Conservation (phyloP, 257 asterid genomes). For the Solanum ossicruentum region DNA sequence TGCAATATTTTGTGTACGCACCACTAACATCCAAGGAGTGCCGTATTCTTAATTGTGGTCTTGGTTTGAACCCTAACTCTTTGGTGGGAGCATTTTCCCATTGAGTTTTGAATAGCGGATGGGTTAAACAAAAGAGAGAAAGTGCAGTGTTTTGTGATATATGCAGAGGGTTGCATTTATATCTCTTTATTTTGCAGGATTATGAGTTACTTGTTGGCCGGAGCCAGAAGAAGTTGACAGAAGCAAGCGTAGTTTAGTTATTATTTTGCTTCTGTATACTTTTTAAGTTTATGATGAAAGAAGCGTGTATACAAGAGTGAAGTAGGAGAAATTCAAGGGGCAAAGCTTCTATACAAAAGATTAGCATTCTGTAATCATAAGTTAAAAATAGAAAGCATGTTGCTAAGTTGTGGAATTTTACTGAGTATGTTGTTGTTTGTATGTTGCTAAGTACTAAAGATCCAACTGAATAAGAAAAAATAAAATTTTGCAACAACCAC, state of each 20-base stretch:
- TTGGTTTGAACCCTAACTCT: background rate
- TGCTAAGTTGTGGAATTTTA: too few relatives aligned
- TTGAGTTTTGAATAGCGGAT: too few relatives aligned
- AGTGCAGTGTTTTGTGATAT: background rate
- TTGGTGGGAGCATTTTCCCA: background rate
- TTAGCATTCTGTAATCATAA: background rate
- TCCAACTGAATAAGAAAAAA: background rate
- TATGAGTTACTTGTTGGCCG: slow-evolving; percentile 40
- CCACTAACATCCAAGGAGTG: background rate
- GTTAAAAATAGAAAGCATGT: background rate
- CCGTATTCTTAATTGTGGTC: background rate
- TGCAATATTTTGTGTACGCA: background rate
- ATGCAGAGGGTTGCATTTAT: background rate
- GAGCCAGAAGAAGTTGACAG: slow-evolving; percentile 27
- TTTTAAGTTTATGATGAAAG: background rate
- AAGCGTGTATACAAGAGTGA: background rate
- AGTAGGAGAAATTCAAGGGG: background rate
- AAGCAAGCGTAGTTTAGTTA: slow-evolving; percentile 24
- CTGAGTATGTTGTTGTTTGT: too few relatives aligned
- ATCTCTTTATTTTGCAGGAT: slow-evolving; percentile 29
- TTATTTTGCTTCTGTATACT: background rate
- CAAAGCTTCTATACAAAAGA: background rate
- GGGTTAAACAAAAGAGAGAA: background rate
- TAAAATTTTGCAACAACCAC: background rate
- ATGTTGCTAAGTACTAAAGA: too few relatives aligned